Evolutionary conservation across 768 basidiomycete genomes (phyloP), one percentile per base, ranked within the genome.

Genomic region (Xerocomellus amylosporus): DNA sequence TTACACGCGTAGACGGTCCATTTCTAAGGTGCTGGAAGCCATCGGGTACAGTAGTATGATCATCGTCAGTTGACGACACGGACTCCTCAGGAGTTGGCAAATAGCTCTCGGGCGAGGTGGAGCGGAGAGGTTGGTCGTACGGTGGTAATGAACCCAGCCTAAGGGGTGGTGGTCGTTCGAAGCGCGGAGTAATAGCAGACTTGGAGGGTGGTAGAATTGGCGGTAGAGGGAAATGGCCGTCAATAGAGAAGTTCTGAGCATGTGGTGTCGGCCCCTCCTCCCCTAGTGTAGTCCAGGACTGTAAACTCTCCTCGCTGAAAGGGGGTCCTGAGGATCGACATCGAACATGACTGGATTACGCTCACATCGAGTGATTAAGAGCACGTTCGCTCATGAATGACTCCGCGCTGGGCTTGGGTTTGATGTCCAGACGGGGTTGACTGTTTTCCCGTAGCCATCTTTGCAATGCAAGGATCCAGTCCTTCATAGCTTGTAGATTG

Each of bases 391-490:
- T 76, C 61, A 73, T 72, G 22, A 78, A 70, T 12, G 82, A 80
- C 62, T 87, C 84, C 41, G 79, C 75, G 54, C 74, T 77, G 15
- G 71, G 64, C 49, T 71, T 72, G 36, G 69, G 54, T 49, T 51
- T 65, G 63, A 58, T 67, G 50, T 67, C 73, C 53, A 58, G 65
- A 46, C 48, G 74, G 59, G 39, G 64, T 58, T 34, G 74, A 46
- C 56, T 64, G 51, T 87, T 77, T 17, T 72, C 72, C 59, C 82
- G 82, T 37, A 98, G 81, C 93, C 93, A 98, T 53, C 68, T 75
- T 68, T 89, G 88, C 55, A 97, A 63, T 51, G 73, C 73, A 37
- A 73, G 73, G 49, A 96, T 83, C 87, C 92, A 93, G 40, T 83
- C 79, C 65, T 80, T 81, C 77, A 86, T 82, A 17, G 75, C 75